phyloP scores from a whole-genome alignment of 2,329 filamentous ascomycete genomes.

The Plectosphaerella plurivora region DNA sequence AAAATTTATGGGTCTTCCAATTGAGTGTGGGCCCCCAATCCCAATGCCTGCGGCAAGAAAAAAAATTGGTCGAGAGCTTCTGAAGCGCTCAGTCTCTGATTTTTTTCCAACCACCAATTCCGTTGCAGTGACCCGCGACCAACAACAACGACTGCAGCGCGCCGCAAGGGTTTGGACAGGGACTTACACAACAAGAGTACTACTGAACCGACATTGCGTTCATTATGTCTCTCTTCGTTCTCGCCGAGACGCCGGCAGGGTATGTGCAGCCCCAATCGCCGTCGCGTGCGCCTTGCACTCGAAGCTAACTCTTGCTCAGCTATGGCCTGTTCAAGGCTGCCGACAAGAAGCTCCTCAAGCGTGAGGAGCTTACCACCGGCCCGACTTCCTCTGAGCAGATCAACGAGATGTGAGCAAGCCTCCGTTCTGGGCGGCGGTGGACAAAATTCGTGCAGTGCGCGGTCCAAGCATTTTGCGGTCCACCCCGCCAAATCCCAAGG shows the following conservation, averaged over 20 bases:
- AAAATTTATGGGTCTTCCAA: not conserved
- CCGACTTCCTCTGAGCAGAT: slow-evolving; percentile 78
- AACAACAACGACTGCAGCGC: slow-evolving; percentile 29
- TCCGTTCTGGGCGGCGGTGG: not conserved
- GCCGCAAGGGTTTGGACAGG: slow-evolving; percentile 24
- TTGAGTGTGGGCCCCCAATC: slow-evolving; percentile 2
- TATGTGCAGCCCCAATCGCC: slow-evolving; percentile 34
- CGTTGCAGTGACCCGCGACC: slow-evolving; percentile 23
- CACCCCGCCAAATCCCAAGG: slow-evolving; percentile 3
- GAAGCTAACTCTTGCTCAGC: slow-evolving; percentile 39
- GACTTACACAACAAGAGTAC: slow-evolving; percentile 7
- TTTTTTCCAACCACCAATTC: slow-evolving; percentile 32
- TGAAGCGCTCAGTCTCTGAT: slow-evolving; percentile 19
- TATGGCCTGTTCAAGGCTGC: slow-evolving; percentile 98
- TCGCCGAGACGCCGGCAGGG: slow-evolving; percentile 87
- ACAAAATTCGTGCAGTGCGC: no score
- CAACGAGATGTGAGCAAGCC: slow-evolving; percentile 69
- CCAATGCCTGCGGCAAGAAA: slow-evolving; percentile 16
- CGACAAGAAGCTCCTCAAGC: slow-evolving; percentile 96
- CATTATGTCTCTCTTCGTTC: slow-evolving; percentile 85
- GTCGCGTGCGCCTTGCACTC: not conserved
- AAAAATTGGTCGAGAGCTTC: slow-evolving; percentile 27
- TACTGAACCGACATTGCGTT: slow-evolving; percentile 15
- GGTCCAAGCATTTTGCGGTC: slow-evolving; percentile 2
- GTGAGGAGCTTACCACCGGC: slow-evolving; percentile 72